Conservation (phyloP, 306 rosid species). For the Ormosia semicastrata region DNA sequence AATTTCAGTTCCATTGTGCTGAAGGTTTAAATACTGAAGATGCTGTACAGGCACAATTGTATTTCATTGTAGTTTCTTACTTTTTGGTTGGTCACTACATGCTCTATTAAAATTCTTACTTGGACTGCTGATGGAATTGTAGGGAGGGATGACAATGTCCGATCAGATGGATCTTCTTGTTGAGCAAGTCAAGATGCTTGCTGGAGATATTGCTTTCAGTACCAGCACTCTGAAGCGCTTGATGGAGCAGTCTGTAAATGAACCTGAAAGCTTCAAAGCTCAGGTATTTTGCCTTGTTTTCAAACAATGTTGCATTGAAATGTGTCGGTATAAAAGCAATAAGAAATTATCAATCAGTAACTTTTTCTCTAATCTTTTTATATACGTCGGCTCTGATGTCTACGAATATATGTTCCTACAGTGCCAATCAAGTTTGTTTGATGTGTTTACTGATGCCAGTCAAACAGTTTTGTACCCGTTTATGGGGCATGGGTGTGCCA, state of each 20-base stretch:
- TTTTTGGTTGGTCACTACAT: conserved; percentile 1
- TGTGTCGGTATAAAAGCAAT: not conserved
- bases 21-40: not conserved
- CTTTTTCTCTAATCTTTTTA: not conserved
- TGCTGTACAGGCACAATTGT: not conserved
- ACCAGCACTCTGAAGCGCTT: conserved; percentile 97
- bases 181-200: conserved; percentile 99
- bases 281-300: conserved; percentile 53
- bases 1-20: not conserved
- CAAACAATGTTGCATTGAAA: not conserved
- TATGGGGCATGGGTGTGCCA: not conserved
- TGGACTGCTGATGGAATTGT: conserved; percentile 28
- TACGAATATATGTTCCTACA: not conserved
- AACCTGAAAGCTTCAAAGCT: conserved; percentile 73
- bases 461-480: not conserved
- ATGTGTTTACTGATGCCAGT: not conserved
- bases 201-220: conserved; percentile 94
- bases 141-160: conserved; percentile 88
- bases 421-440: conserved; percentile 2
- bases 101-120: conserved; percentile 8
- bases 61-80: conserved; percentile 1
- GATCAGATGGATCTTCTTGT: conserved; percentile 97
- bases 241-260: conserved; percentile 81
- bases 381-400: not conserved
- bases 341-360: not conserved